Percentiles rank a stretch among this genome's conserved stretches.
Evolutionary conservation across 148 eudicot species (phyloP).

Genomic region (Tetragonia tetragonoides): DNA sequence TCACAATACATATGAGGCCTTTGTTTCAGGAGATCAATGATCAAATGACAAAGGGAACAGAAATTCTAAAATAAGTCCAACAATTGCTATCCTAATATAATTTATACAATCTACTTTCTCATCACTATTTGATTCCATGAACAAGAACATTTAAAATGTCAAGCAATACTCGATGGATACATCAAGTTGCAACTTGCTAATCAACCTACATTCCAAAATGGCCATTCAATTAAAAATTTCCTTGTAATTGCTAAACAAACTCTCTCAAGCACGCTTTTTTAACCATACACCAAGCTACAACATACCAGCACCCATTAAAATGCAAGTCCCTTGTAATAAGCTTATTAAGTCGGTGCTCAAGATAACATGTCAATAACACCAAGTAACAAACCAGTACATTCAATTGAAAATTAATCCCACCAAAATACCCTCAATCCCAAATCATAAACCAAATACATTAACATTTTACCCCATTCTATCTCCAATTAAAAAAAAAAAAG

Average conservation of each 20-base stretch:
- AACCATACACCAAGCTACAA: neutral
- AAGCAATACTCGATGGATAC: neutral
- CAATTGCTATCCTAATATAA: neutral
- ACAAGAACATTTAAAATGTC: neutral
- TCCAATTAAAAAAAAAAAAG: neutral
- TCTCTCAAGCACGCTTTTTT: too few species aligned
- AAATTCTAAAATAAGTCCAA: neutral
- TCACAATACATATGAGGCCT: neutral
- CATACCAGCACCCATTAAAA: too few species aligned
- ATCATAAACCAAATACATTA: neutral
- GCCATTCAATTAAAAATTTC: too few species aligned
- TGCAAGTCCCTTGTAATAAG: too few species aligned
- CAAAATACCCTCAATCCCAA: neutral
- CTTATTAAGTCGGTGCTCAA: too few species aligned
- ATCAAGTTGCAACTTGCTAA: neutral
- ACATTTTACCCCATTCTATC: neutral
- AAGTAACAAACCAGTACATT: neutral
- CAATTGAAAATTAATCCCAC: neutral
- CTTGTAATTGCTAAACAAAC: too few species aligned
- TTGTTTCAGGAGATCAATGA: neutral
- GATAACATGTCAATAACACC: neutral
- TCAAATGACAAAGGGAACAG: neutral
- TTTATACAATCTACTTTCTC: neutral
- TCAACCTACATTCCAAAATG: too few species aligned
- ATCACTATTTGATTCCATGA: neutral